Evolutionary conservation across 768 basidiomycete genomes (phyloP), one percentile per base, ranked within the genome.

Genomic region (Rhodotorula babjevae): DNA sequence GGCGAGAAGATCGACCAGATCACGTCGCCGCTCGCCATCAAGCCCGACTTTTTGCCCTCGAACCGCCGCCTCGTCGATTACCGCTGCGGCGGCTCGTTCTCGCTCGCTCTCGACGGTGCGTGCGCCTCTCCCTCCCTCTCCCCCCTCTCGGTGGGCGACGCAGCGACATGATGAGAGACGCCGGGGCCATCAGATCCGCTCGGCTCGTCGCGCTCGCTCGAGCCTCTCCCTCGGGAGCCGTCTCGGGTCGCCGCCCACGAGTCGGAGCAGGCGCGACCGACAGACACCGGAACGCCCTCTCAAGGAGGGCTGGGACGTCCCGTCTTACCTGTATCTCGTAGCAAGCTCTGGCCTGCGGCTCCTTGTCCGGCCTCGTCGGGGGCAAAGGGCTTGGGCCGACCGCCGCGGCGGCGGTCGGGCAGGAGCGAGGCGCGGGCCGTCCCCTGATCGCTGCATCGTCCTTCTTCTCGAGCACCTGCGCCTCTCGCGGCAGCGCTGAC

Each of bases 151-250:
- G 42, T 12, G 25, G 6, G 27, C 33, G 29, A 49, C 5, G 40
- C 63, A 59, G 63, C 15, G 56, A 69, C 18, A 63, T 33, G 61
- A 72, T 58, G 68, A 69, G 46, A 40, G 0, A 68, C 67, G 74
- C 75, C 75, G 75, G 75, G 75, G 75, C 75, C 75, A 76, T 72
- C 71, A 61, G 61, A 76, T 52, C 50, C 53, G 68, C 65, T 61
- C 56, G 44, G 44, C 44, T 46, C 44, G 29, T 12, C 16, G 46
- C 47, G 46, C n/a, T n/a, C n/a, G n/a, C n/a, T n/a, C n/a, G n/a
- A n/a, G 21, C 23, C 49, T 50, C 23, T 21, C 25, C 49, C 42
- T 42, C 42, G 42, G 42, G 49, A 21, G 9, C 10, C 47, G 47
- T 47, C 9, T n/a, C n/a, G n/a, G n/a, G n/a, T n/a, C n/a, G n/a